Conservation (phyloP, 176 grass and related monocot species). For the Aegilops sharonensis region DNA sequence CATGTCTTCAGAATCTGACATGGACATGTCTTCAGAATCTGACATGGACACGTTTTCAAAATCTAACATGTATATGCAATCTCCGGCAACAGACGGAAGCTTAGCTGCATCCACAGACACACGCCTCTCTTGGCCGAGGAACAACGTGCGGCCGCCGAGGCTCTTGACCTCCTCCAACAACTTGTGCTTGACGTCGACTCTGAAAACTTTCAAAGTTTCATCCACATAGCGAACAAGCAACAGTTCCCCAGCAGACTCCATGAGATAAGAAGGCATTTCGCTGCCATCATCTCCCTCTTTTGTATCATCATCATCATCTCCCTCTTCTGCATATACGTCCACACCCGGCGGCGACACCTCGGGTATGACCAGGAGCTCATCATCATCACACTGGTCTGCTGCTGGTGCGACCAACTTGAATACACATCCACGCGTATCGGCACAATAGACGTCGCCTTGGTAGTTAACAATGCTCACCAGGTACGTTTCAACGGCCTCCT, state of each 20-base stretch:
- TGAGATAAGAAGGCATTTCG: not conserved
- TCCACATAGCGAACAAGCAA: not conserved
- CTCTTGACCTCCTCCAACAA: not conserved
- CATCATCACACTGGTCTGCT: not conserved
- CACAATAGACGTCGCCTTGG: not conserved
- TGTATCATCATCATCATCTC: not conserved
- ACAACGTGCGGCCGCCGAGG: not conserved
- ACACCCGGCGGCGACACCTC: not conserved
- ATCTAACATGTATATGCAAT: not conserved
- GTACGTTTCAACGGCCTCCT: not conserved
- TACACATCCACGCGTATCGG: not conserved
- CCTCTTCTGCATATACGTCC: not conserved
- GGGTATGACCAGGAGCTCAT: not conserved
- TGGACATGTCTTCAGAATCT: no score
- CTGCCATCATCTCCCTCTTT: no score
- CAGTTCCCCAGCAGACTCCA: not conserved
- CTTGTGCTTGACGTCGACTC: not conserved
- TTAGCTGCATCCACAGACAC: not conserved
- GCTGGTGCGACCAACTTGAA: not conserved
- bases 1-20: no score
- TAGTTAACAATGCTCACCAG: not conserved
- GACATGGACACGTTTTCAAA: not conserved
- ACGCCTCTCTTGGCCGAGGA: not conserved
- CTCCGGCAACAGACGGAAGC: not conserved
- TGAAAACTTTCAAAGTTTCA: not conserved